Evolutionary conservation across 345 rosid genomes (phyloP), one percentile per base, ranked within the genome.

Genomic region (Corchorus capsularis): DNA sequence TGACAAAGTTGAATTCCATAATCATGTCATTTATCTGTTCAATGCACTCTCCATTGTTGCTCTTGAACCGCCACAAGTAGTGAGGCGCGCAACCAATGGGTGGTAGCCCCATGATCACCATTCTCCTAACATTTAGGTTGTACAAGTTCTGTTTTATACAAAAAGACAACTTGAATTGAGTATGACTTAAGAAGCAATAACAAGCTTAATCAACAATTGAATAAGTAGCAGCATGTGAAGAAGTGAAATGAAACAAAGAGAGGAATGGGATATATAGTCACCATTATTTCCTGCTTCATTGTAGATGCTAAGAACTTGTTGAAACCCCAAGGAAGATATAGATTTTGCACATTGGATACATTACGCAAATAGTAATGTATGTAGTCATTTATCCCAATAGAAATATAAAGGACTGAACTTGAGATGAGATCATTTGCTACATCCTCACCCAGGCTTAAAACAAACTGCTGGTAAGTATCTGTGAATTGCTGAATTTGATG

Each of bases 81-180:
- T 91, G 88, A 8, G 97, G 99, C 63, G 98, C 97, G 54, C 98
- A 95, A 17, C 98, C 96, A 3, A 95, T 95, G 0, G 97, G 97
- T 12, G 97, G 85, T 73, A 95, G 71, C 60, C 98, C 98, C 97
- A 95, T 92, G 54, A 95, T 85, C 63, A 95, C 93, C 69, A 92
- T 71, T 75, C 78, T 92, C 88, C 93, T 86, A 54, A 82, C 93
- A 73, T 81, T 83, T 80, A 86, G 78, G 72, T 77, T 81, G 81
- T 95, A 85, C 88, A 93, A 82, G 69, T 93, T 90, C 99, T 92
- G 89, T 74, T 56, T 47, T 47, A 76, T 47, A 76, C 32, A 74
- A 69, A 60, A 15, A 11, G 39, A 59, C 11, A 57, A 57, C 53
- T 57, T 13, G 35, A 27, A 66, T 45, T 41, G n/a, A 64, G 27